phyloP scores from a whole-genome alignment of 257 asterid species.

The Solanum chiquidenum region DNA sequence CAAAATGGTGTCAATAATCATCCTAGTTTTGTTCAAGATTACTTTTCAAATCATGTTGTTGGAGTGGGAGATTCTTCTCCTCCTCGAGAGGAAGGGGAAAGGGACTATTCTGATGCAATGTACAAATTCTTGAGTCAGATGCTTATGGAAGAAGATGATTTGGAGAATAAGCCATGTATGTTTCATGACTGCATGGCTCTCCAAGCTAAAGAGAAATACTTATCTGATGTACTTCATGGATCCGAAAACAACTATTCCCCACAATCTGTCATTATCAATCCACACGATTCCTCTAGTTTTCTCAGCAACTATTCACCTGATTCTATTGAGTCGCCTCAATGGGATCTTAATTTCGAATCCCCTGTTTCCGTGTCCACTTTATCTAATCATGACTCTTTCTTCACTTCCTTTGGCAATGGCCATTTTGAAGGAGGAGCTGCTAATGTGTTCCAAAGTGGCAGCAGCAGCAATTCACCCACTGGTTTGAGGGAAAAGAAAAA shows the following conservation, averaged over 20 bases:
- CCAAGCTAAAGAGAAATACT: constrained; percentile 24
- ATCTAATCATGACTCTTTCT: not conserved
- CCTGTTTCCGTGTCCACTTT: not conserved
- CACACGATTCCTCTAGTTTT: not conserved
- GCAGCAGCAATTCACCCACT: not conserved
- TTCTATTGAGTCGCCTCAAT: not conserved
- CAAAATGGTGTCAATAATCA: not conserved
- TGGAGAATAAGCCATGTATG: constrained; percentile 25
- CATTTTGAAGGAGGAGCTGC: not conserved
- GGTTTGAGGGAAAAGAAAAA: constrained; percentile 9
- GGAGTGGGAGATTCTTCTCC: not conserved
- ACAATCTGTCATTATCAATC: not conserved
- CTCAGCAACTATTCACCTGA: constrained; percentile 5
- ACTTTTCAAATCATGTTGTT: not conserved
- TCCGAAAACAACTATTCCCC: not conserved
- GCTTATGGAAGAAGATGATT: constrained; percentile 29
- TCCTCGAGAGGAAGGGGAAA: not conserved
- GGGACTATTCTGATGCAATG: constrained; percentile 16
- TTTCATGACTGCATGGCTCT: constrained; percentile 19
- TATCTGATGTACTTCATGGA: constrained; percentile 21
- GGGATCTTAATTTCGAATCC: constrained; percentile 4
- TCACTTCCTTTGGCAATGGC: not conserved
- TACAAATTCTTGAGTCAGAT: constrained; percentile 21
- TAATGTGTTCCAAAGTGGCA: not conserved
- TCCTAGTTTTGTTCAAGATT: not conserved